phyloP scores from a whole-genome alignment of 1,284 basidiomycete genomes.

The Phylloporus gajari region DNA sequence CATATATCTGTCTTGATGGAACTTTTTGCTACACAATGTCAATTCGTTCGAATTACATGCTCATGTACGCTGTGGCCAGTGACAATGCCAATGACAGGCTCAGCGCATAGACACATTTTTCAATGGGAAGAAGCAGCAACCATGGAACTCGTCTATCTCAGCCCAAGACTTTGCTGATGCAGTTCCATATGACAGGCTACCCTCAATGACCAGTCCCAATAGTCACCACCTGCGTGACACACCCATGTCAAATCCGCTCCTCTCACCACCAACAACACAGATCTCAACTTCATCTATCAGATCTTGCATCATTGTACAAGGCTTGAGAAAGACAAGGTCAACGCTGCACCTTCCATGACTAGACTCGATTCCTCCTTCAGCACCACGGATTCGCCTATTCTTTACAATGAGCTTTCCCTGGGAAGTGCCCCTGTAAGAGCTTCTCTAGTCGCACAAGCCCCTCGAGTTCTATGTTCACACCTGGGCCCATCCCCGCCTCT shows the following conservation, averaged over 20 bases:
- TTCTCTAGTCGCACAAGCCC: conserved; percentile 57
- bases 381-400: conserved; percentile 66
- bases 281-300: conserved; percentile 69
- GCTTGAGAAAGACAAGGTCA: conserved; percentile 63
- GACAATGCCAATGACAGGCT: conserved; percentile 27
- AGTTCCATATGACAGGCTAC: conserved; percentile 77
- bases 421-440: conserved; percentile 58
- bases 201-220: conserved; percentile 62
- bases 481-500: conserved; percentile 51
- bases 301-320: conserved; percentile 58
- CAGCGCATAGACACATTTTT: conserved; percentile 50
- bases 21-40: no score
- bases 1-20: no score
- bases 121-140: conserved; percentile 54
- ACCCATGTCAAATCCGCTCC: conserved; percentile 70
- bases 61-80: conserved; percentile 18
- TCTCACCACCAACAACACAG: conserved; percentile 73
- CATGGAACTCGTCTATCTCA: conserved; percentile 60
- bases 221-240: conserved; percentile 60
- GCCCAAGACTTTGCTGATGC: conserved; percentile 64
- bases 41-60: no score
- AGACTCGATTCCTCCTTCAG: conserved; percentile 64
- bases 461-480: conserved; percentile 58
- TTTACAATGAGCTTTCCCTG: conserved; percentile 61
- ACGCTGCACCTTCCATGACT: conserved; percentile 44